Conservation (phyloP, 2,329 filamentous ascomycete species). For the Beauveria pseudobassiana region DNA sequence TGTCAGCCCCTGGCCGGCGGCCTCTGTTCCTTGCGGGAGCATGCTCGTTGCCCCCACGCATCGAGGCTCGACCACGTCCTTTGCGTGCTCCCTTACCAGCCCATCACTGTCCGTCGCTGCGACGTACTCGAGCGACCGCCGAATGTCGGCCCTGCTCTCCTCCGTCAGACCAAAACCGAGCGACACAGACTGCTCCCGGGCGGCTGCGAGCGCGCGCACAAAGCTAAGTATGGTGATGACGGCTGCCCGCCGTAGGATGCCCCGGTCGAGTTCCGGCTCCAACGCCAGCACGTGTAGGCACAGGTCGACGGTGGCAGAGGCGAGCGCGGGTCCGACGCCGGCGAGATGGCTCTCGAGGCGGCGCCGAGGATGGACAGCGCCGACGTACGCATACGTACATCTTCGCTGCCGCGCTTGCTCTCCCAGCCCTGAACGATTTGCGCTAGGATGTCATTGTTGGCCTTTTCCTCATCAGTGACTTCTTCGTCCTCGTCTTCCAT, state of each 20-base stretch:
- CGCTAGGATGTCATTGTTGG: conserved; percentile 42
- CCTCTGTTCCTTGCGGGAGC: conserved; percentile 24
- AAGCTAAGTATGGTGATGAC: conserved; percentile 56
- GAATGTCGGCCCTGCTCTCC: conserved; percentile 53
- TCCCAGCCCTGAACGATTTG: conserved; percentile 62
- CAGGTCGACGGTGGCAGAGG: conserved; percentile 53
- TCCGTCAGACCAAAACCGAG: conserved; percentile 48
- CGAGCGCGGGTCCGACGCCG: conserved; percentile 44
- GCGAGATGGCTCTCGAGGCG: conserved; percentile 53
- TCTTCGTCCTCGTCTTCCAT: conserved; percentile 37
- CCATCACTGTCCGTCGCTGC: conserved; percentile 59
- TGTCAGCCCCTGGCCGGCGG: conserved; percentile 19
- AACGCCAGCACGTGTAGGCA: conserved; percentile 55
- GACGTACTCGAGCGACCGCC: conserved; percentile 56
- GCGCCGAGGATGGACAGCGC: conserved; percentile 58
- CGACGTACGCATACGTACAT: conserved; percentile 62
- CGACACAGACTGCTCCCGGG: conserved; percentile 47
- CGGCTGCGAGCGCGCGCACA: conserved; percentile 50
- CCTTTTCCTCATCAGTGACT: conserved; percentile 36
- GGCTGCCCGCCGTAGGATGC: conserved; percentile 59
- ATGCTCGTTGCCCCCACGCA: conserved; percentile 49
- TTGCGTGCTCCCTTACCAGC: conserved; percentile 59
- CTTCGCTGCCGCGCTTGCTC: conserved; percentile 57
- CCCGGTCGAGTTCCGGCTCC: conserved; percentile 52
- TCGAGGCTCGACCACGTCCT: conserved; percentile 59